A percentile compares a stretch with the other conserved stretches of the same genome.
These are phyloP conservation scores for Lepiota brunneoincarnata DNA, from an alignment of 768 basidiomycete species.

Conservation along the genomic window DNA sequence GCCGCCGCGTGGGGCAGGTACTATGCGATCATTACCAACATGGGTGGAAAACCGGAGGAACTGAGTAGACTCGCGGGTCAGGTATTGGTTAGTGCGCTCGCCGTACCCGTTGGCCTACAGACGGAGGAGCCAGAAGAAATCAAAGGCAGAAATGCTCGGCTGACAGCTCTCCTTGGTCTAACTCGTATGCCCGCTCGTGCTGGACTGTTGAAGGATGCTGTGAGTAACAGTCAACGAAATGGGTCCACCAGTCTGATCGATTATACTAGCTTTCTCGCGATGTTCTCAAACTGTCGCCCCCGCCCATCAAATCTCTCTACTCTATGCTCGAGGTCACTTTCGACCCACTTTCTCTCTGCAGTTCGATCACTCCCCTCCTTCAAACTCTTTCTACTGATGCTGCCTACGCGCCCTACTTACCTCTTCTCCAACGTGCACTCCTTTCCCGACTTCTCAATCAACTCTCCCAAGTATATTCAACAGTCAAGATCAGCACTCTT, in stretches of 20 bases:
- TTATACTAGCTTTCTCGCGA: slow-evolving; percentile 67
- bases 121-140: slow-evolving; percentile 44
- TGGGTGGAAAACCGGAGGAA: slow-evolving; percentile 75
- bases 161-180: slow-evolving; percentile 85
- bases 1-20: slow-evolving; percentile 95
- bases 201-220: slow-evolving; percentile 85
- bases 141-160: slow-evolving; percentile 67
- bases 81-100: slow-evolving; percentile 89
- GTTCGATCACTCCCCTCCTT: slow-evolving; percentile 77
- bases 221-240: slow-evolving; percentile 35
- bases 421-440: slow-evolving; percentile 88
- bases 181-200: slow-evolving; percentile 80
- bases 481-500: slow-evolving; percentile 76
- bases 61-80: slow-evolving; percentile 80
- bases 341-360: slow-evolving; percentile 85
- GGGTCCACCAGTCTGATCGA: slow-evolving; percentile 5
- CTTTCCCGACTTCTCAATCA: slow-evolving; percentile 89
- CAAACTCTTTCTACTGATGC: slow-evolving; percentile 50
- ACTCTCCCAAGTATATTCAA: slow-evolving; percentile 89
- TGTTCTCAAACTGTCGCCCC: slow-evolving; percentile 76
- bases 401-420: slow-evolving; percentile 77
- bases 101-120: slow-evolving; percentile 79
- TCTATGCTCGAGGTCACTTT: slow-evolving; percentile 89
- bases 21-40: slow-evolving; percentile 65
- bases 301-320: slow-evolving; percentile 75